Percentiles rank a stretch among this genome's conserved stretches.
Evolutionary conservation across 768 basidiomycete species (phyloP).

Genomic region (Antrodiella citrinella): DNA sequence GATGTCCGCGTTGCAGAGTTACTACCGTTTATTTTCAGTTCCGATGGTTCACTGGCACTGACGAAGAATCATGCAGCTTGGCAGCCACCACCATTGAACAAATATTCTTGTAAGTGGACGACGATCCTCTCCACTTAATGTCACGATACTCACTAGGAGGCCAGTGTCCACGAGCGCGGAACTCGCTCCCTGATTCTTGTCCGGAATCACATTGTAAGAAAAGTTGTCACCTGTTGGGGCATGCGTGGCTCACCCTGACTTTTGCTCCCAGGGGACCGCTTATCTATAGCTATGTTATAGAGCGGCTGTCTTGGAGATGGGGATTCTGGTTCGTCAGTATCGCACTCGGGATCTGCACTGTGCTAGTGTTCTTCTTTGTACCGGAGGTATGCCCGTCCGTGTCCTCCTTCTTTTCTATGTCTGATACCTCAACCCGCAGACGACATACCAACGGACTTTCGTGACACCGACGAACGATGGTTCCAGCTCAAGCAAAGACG

Average conservation of each 20-base stretch:
- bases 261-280: constrained; percentile 26
- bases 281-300: constrained; percentile 38
- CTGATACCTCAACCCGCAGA: constrained; percentile 23
- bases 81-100: constrained; percentile 37
- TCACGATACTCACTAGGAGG: neutral
- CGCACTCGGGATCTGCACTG: constrained; percentile 27
- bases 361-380: constrained; percentile 35
- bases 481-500: neutral
- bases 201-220: constrained; percentile 34
- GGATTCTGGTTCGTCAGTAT: constrained; percentile 41
- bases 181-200: constrained; percentile 35
- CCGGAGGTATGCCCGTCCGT: constrained; percentile 28
- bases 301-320: constrained; percentile 34
- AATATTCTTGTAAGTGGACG: constrained; percentile 27
- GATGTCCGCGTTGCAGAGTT: constrained; percentile 37
- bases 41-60: neutral
- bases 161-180: constrained; percentile 35
- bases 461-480: neutral
- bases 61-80: constrained; percentile 18
- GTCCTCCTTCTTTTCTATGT: neutral
- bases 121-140: neutral
- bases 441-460: constrained; percentile 22
- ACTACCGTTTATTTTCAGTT: neutral
- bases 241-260: neutral
- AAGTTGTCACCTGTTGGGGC: too few relatives aligned